Evolutionary conservation across 257 asterid species (phyloP), one percentile per base, ranked within the genome.

Genomic region (Handroanthus guayacan): DNA sequence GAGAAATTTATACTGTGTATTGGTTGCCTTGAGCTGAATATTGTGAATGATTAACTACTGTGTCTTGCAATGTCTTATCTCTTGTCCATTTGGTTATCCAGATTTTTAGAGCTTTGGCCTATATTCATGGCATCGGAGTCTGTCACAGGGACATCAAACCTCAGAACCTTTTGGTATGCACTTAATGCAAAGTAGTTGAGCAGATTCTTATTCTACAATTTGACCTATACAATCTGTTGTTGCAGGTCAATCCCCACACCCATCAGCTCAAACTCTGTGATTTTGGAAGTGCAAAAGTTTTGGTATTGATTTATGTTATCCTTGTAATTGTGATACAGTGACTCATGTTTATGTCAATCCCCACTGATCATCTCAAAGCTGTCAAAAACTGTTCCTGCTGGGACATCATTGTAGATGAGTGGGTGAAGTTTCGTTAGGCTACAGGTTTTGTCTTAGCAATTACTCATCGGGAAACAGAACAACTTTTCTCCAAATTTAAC

Each of bases 91-190:
- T 67, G 67, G 55, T 47, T 61, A 75, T 62, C 56, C 96, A 91
- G 97, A 90, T 92, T 65, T 92, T 92, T 74, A 84, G 96, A 84
- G 90, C 97, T 58, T 82, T 92, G 89, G 92, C 96, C 25, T 92
- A 92, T 74, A 87, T 90, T 65, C 96, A 90, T 78, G 94, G 97
- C 31, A 83, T 88, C 47, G 93, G 96, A 68, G 94, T 92, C 70
- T 90, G 96, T 80, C 97, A 92, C 87, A 86, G 97, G 87, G 96
- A 92, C 81, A 90, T 92, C 85, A 90, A 90, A 81, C 97, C 97
- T 43, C 97, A 92, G 74, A 92, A 92, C 79, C 87, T 91, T 72
- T 83, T 92, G 96, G 97, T 91, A 75, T 71, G 92, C 62, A 3
- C 81, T 62, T 74, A 64, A 37, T 45, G 70, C 66, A 61, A 43